Percentiles rank a stretch among this genome's conserved stretches.
Conservation (phyloP, 2,329 filamentous ascomycete species). For the Fusarium nurragi region DNA sequence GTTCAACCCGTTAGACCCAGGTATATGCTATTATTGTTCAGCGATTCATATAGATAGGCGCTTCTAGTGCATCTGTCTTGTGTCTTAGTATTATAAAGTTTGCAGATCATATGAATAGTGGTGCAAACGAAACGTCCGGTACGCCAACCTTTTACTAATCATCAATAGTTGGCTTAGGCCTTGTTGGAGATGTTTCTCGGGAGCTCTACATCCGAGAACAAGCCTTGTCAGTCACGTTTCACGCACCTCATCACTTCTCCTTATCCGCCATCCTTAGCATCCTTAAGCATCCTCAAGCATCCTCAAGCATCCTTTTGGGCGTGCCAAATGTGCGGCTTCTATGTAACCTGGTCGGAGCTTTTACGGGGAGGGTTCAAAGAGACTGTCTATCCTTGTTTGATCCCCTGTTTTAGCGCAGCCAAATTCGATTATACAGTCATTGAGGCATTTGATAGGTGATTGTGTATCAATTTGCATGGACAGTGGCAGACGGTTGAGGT, state of each 20-base stretch:
- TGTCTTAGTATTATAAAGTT: not conserved
- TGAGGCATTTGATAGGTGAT: not conserved
- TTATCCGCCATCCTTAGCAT: slow-evolving; percentile 8
- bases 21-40: not conserved
- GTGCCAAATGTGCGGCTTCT: not conserved
- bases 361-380: not conserved
- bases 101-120: not conserved
- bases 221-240: not conserved
- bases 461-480: not conserved
- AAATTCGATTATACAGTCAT: not conserved
- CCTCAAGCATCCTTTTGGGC: no score
- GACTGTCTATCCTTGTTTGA: slow-evolving; percentile 13
- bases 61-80: not conserved
- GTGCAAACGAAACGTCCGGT: not conserved
- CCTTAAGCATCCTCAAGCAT: no score
- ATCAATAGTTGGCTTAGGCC: no score
- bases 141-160: not conserved
- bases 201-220: not conserved
- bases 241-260: not conserved
- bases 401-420: slow-evolving; percentile 40
- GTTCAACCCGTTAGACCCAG: not conserved
- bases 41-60: slow-evolving; percentile 6
- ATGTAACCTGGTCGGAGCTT: slow-evolving; percentile 24
- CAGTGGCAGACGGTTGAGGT: slow-evolving; percentile 1
- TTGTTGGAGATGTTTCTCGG: not conserved